Base-by-base conservation (phyloP, 805 yeast species). In the Yarrowia deformans region DNA sequence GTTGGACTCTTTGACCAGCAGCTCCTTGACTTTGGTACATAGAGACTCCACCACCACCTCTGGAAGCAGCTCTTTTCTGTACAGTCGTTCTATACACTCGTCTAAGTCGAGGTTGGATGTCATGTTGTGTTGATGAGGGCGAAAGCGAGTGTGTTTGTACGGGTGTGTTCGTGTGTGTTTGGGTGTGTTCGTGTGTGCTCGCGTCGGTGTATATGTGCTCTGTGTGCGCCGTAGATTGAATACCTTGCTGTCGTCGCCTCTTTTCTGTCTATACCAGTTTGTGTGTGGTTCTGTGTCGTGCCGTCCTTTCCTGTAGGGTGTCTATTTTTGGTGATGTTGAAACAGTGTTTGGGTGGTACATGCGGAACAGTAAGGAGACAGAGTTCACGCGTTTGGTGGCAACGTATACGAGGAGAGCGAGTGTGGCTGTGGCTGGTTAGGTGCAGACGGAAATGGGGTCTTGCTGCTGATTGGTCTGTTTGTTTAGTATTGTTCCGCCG, bases 21-120 rank as follows among this genome's bases (percentile, higher is more conserved):
- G 85, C 69, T 93, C 95, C 78, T 93, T 95, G 72, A 93, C 81
- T 73, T 90, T 90, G 76, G 87, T 88, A 75, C 97, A 92, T 14
- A 90, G 79, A 45, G 91, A 90, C 69, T 84, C 87, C 9, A 90
- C 80, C 29, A 91, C 89, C 3, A 86, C 82, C 73, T 89, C 93
- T 0, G 93, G 91, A 3, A 90, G 81, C 43, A 90, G 81, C 73
- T 87, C 88, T 1, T 91, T 87, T 71, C 79, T 80, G 75, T 88
- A 87, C 10, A 90, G 79, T 67, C 84, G 82, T 74, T 88, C 93
- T 69, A 90, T 82, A 77, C 95, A 90, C 71, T 83, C 84, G 74
- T 90, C 96, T 61, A 90, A 79, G 52, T 60, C 66, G 50, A 60
- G 66, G 52, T 45, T 60, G 23, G 50, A 40, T 1, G 63, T 40